These are phyloP conservation scores for Fusarium tricinctum DNA, from an alignment of 2,329 filamentous ascomycete species.

Conservation along the genomic window DNA sequence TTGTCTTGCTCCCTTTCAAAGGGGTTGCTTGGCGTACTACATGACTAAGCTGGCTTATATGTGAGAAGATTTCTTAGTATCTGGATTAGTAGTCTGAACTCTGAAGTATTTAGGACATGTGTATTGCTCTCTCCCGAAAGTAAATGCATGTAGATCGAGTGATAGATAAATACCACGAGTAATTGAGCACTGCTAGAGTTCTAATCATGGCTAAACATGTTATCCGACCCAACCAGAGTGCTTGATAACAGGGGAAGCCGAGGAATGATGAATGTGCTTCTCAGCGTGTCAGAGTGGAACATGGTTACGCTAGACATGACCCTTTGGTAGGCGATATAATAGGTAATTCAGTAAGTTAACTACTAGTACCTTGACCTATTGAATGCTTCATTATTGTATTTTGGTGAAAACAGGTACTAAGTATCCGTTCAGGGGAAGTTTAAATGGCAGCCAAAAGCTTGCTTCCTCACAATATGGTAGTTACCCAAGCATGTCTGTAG, in stretches of 20 bases:
- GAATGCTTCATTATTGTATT: neutral
- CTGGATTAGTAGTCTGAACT: no score
- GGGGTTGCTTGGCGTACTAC: constrained; percentile 22
- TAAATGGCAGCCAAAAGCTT: neutral
- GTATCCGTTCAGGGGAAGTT: no score
- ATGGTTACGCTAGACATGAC: neutral
- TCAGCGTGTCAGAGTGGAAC: neutral
- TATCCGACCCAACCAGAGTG: neutral
- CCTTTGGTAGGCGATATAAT: neutral
- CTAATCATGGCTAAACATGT: neutral
- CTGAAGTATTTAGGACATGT: no score
- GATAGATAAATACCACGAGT: neutral
- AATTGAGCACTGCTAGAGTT: neutral
- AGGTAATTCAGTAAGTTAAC: neutral
- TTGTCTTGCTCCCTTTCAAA: constrained; percentile 42
- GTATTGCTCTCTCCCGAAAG: neutral
- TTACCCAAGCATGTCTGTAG: neutral
- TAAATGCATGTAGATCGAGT: neutral
- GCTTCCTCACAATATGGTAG: neutral
- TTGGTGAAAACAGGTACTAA: neutral
- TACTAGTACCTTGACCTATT: neutral
- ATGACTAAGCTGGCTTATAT: constrained; percentile 41
- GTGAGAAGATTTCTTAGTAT: neutral
- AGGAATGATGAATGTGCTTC: neutral
- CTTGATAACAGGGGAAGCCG: neutral